These are phyloP conservation scores for Mallotus nudiflorus DNA, from an alignment of 345 rosid genomes.

Conservation along the genomic window DNA sequence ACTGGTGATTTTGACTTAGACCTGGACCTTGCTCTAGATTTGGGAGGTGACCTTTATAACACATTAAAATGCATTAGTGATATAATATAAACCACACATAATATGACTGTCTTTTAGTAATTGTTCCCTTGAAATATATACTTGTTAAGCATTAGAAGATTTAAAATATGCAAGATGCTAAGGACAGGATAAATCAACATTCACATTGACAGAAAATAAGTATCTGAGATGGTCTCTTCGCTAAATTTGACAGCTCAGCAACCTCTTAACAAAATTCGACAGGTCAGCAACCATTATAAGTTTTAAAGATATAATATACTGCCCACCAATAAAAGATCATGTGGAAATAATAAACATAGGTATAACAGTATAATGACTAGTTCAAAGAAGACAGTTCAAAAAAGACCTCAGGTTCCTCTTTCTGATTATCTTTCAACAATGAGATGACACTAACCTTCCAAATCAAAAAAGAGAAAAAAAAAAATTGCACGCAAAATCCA, in stretches of 20 bases:
- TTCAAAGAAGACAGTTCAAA: too few relatives aligned
- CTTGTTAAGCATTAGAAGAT: background rate
- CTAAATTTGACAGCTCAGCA: background rate
- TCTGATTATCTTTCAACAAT: too few relatives aligned
- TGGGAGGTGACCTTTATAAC: slow-evolving; percentile 66
- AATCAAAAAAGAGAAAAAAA: background rate
- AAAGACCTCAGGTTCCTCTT: background rate
- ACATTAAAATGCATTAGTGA: slow-evolving; percentile 7
- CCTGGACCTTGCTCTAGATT: slow-evolving; percentile 63
- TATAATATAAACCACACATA: background rate
- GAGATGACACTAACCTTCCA: background rate
- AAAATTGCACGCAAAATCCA: background rate
- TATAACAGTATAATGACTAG: too few relatives aligned
- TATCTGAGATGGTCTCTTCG: background rate
- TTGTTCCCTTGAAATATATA: background rate
- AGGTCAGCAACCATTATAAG: background rate
- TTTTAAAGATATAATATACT: background rate
- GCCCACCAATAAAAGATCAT: too few relatives aligned
- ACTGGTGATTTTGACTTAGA: slow-evolving; percentile 80
- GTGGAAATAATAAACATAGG: too few relatives aligned
- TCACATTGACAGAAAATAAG: background rate
- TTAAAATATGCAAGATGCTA: too few relatives aligned
- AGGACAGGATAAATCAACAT: background rate
- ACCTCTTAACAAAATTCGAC: background rate
- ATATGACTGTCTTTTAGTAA: background rate